A percentile compares a stretch with the other conserved stretches of the same genome.
phyloP scores from a whole-genome alignment of 805 yeast species.

The Yamadazyma sp. region DNA sequence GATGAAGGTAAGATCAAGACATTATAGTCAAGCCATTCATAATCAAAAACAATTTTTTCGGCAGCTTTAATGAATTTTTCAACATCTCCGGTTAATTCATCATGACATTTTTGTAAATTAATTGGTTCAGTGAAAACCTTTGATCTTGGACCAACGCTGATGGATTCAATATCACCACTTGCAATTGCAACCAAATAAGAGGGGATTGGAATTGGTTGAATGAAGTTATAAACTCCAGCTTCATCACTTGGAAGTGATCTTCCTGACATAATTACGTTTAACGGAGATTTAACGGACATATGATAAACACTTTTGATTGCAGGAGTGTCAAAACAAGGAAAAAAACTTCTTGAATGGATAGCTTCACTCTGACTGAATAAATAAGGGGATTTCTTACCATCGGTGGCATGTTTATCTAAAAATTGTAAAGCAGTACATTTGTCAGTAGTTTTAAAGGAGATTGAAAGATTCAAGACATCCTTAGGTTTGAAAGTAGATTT shows the following conservation, averaged over 20 bases:
- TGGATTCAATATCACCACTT: constrained; percentile 69
- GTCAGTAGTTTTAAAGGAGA: constrained; percentile 67
- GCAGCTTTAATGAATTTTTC: constrained; percentile 79
- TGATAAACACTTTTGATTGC: constrained; percentile 66
- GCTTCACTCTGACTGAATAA: constrained; percentile 91
- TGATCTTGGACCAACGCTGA: constrained; percentile 82
- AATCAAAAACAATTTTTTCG: constrained; percentile 69
- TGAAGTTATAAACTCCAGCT: constrained; percentile 31
- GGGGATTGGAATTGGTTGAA: constrained; percentile 82
- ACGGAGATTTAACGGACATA: constrained; percentile 57
- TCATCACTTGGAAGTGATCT: constrained; percentile 26
- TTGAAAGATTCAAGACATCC: constrained; percentile 27
- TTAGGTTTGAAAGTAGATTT: constrained; percentile 9
- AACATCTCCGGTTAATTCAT: constrained; percentile 78
- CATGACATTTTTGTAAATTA: constrained; percentile 61
- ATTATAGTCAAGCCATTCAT: constrained; percentile 84
- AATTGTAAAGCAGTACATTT: constrained; percentile 85
- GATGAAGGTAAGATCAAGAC: constrained; percentile 75
- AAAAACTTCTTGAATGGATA: constrained; percentile 81
- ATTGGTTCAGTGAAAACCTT: constrained; percentile 76
- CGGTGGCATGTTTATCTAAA: constrained; percentile 70
- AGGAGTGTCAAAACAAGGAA: constrained; percentile 92
- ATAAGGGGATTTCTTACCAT: constrained; percentile 65
- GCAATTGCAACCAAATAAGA: constrained; percentile 82
- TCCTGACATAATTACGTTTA: constrained; percentile 76